A percentile compares a stretch with the other conserved stretches of the same genome.
These are phyloP conservation scores for Inosperma sp. DNA, from an alignment of 768 basidiomycete genomes.

Conservation along the genomic window DNA sequence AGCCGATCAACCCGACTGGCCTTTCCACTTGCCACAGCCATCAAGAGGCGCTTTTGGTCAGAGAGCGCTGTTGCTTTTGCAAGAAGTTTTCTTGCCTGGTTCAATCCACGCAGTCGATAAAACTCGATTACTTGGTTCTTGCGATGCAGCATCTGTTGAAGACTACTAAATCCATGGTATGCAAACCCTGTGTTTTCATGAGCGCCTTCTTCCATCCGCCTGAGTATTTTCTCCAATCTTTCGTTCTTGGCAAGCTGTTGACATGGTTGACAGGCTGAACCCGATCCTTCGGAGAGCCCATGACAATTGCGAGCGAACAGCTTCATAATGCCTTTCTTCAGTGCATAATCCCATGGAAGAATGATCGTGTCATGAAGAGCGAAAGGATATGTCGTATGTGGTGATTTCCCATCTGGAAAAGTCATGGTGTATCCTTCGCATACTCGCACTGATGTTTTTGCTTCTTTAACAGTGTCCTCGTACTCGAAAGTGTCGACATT, in stretches of 20 bases:
- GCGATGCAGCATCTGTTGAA: no score
- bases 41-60: conserved; percentile 19
- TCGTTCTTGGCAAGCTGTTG: conserved; percentile 2
- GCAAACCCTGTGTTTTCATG: no score
- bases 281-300: neutral
- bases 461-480: neutral
- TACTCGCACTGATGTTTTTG: neutral
- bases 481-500: neutral
- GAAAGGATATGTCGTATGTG: conserved; percentile 19
- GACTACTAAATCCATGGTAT: no score
- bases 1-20: conserved; percentile 17
- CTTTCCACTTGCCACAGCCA: conserved; percentile 23
- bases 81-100: conserved; percentile 17
- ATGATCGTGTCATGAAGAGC: conserved; percentile 11
- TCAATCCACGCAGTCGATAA: conserved; percentile 15
- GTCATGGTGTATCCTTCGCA: conserved; percentile 1
- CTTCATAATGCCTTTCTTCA: neutral
- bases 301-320: neutral
- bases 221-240: neutral
- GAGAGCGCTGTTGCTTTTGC: conserved; percentile 12
- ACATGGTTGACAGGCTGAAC: neutral
- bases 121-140: no score
- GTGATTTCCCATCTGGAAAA: neutral
- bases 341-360: conserved; percentile 17
- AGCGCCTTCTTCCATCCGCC: conserved; percentile 7